These are phyloP conservation scores for Globisporangium ultimum DNA, from an alignment of 352 stramenopile genomes.

Conservation along the genomic window DNA sequence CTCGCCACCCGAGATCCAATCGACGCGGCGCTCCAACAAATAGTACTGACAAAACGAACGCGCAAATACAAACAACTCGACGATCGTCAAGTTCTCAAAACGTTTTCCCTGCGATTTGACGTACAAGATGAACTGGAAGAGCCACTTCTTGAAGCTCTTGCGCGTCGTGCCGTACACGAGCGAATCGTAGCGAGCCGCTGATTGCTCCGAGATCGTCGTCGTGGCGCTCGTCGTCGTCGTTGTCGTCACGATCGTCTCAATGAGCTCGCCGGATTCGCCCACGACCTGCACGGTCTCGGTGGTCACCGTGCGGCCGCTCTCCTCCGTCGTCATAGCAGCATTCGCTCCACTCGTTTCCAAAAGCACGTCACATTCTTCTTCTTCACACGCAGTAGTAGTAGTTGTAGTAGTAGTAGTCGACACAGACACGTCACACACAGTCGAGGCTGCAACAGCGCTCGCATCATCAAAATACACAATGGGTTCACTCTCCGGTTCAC, in stretches of 20 bases:
- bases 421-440: constrained; percentile 3
- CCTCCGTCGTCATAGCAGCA: not conserved
- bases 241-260: constrained; percentile 23
- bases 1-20: constrained; percentile 15
- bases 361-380: constrained; percentile 8
- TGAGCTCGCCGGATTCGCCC: constrained; percentile 16
- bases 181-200: not conserved
- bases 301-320: constrained; percentile 1
- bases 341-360: not conserved
- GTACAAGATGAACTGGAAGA: constrained; percentile 33
- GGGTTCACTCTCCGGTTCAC: constrained; percentile 13
- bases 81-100: constrained; percentile 27
- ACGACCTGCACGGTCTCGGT: constrained; percentile 1
- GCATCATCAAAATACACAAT: constrained; percentile 10
- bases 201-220: not conserved
- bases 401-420: constrained; percentile 9
- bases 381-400: constrained; percentile 1
- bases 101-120: constrained; percentile 23
- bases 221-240: not conserved
- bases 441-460: not conserved
- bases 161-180: constrained; percentile 13
- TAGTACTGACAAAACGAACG: constrained; percentile 38
- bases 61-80: constrained; percentile 39
- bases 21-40: constrained; percentile 27
- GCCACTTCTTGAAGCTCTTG: constrained; percentile 28